These are phyloP conservation scores for Pythium apleroticum DNA, from an alignment of 352 stramenopile genomes.

Conservation along the genomic window DNA sequence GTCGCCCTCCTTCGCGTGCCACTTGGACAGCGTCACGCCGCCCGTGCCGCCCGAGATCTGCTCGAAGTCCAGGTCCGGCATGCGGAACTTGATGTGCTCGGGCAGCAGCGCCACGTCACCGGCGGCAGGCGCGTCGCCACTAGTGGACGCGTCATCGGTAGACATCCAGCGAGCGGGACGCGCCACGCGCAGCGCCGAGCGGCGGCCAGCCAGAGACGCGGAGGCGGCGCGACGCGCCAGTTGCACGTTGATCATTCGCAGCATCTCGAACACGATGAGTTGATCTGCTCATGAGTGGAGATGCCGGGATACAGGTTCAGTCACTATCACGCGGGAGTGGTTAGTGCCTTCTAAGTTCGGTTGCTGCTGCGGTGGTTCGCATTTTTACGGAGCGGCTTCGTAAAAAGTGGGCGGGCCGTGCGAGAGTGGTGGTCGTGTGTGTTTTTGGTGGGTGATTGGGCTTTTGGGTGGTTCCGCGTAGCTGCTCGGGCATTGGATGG, in stretches of 20 bases:
- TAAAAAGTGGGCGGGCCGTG: slow-evolving; percentile 4
- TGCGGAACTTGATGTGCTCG: slow-evolving; percentile 84
- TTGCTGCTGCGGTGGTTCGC: background rate
- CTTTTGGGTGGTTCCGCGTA: slow-evolving; percentile 1
- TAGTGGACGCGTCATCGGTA: background rate
- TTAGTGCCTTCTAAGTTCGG: slow-evolving; percentile 2
- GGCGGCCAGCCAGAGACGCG: background rate
- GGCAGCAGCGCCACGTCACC: slow-evolving; percentile 41
- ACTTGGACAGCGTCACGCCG: slow-evolving; percentile 74
- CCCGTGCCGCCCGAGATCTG: slow-evolving; percentile 53
- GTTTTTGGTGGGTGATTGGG: slow-evolving; percentile 20
- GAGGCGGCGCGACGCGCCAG: background rate
- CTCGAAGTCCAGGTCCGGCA: slow-evolving; percentile 87
- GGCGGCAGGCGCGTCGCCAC: background rate
- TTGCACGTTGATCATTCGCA: background rate
- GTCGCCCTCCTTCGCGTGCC: slow-evolving; percentile 64
- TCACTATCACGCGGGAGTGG: slow-evolving; percentile 5
- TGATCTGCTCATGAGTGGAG: background rate
- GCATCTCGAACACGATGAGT: background rate
- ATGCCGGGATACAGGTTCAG: background rate
- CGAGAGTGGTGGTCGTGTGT: slow-evolving; percentile 12
- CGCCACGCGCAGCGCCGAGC: background rate
- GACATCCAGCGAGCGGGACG: background rate
- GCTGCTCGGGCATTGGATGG: slow-evolving; percentile 32
- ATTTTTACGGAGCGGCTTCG: slow-evolving; percentile 3